phyloP scores from a whole-genome alignment of 192 early-diverging fungal species.

The Mortierella antarctica region DNA sequence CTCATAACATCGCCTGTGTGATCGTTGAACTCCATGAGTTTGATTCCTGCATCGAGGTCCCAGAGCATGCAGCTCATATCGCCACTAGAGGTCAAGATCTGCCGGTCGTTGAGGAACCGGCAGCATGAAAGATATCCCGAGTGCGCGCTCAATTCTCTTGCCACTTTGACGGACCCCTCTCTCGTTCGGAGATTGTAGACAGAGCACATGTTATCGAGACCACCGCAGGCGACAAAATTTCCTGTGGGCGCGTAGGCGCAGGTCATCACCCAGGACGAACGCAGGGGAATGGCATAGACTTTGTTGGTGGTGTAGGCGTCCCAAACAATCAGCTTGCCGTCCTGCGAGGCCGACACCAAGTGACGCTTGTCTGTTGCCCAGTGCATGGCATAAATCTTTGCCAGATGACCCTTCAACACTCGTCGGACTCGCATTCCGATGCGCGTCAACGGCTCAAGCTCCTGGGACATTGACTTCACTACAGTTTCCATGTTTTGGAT shows the following conservation, averaged over 20 bases:
- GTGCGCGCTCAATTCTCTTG: conserved; percentile 94
- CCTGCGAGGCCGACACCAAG: conserved; percentile 97
- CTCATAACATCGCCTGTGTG: conserved; percentile 99
- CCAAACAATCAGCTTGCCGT: conserved; percentile 99
- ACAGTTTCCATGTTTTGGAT: background rate
- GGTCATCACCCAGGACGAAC: conserved; percentile 99
- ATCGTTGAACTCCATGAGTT: conserved; percentile 96
- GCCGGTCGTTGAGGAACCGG: conserved; percentile 96
- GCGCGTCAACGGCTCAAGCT: conserved; percentile 91
- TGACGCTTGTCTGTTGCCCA: conserved; percentile 98
- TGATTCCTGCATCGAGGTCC: conserved; percentile 99
- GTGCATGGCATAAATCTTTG: conserved; percentile 99
- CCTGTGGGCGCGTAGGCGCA: conserved; percentile 99
- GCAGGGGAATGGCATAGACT: conserved; percentile 97
- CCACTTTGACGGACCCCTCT: conserved; percentile 94
- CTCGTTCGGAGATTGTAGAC: conserved; percentile 98
- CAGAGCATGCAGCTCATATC: conserved; percentile 99
- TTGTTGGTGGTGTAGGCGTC: conserved; percentile 99
- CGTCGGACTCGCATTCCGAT: conserved; percentile 96
- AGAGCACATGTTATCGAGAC: conserved; percentile 99
- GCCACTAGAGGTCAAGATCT: conserved; percentile 94
- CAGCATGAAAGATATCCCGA: conserved; percentile 99
- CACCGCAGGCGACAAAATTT: conserved; percentile 99
- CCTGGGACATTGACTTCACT: conserved; percentile 90
- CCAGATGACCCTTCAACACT: conserved; percentile 97